A percentile compares a stretch with the other conserved stretches of the same genome.
phyloP scores from a whole-genome alignment of 2,329 filamentous ascomycete species.

The Pezicula neosporulosa region DNA sequence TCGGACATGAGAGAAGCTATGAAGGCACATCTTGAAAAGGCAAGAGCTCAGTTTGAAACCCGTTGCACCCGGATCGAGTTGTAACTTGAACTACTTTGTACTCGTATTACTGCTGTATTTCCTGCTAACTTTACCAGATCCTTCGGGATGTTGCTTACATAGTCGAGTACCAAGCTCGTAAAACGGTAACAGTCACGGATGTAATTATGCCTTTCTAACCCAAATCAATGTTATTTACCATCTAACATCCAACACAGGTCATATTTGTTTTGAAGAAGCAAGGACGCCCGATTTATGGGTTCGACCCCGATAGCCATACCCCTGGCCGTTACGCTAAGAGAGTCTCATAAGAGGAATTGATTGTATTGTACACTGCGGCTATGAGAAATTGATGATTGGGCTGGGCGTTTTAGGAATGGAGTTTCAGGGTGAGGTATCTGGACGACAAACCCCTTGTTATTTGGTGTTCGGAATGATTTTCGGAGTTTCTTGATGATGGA shows the following conservation, averaged over 20 bases:
- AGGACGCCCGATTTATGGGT: conserved; percentile 55
- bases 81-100: not conserved
- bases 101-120: not conserved
- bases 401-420: too few species aligned
- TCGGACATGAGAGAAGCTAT: conserved; percentile 53
- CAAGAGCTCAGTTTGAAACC: conserved; percentile 27
- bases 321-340: too few species aligned
- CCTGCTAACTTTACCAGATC: conserved; percentile 37
- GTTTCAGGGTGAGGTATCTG: too few species aligned
- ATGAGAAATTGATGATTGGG: too few species aligned
- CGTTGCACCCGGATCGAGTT: not conserved
- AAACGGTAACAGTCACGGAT: conserved; percentile 61
- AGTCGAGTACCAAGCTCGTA: conserved; percentile 50
- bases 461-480: too few species aligned
- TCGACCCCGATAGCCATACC: conserved; percentile 27
- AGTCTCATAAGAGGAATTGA: too few species aligned
- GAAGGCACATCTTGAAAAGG: conserved; percentile 43
- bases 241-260: conserved; percentile 39
- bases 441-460: too few species aligned
- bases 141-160: conserved; percentile 45
- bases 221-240: not conserved
- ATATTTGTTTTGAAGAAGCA: conserved; percentile 45
- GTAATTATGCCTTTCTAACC: conserved; percentile 36
- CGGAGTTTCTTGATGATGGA: too few species aligned
- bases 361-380: too few species aligned